Percentiles rank a stretch among this genome's conserved stretches.
Evolutionary conservation across 345 rosid genomes (phyloP).

Genomic region (Gossypium sturtianum): DNA sequence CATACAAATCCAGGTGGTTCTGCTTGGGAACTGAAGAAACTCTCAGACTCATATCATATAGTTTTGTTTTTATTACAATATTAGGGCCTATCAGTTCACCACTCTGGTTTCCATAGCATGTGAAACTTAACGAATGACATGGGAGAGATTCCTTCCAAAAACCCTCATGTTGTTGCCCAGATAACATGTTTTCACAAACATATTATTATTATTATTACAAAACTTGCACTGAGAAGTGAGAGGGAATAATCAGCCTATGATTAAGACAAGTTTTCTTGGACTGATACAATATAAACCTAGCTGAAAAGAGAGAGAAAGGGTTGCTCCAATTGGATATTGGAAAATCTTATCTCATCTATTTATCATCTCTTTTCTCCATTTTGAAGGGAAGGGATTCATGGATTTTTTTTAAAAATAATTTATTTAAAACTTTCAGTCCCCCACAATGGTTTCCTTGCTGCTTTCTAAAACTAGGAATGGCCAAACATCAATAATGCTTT

Average conservation of each 20-base stretch:
- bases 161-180: not conserved
- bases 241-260: not conserved
- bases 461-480: constrained; percentile 27
- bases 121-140: constrained; percentile 5
- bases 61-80: not conserved
- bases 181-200: not conserved
- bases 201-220: no score
- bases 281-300: not conserved
- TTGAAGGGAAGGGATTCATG: constrained; percentile 26
- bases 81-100: not conserved
- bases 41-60: not conserved
- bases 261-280: constrained; percentile 1
- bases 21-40: constrained; percentile 13
- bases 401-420: not conserved
- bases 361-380: constrained; percentile 12
- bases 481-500: constrained; percentile 39
- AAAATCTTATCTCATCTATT: constrained; percentile 29
- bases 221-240: not conserved
- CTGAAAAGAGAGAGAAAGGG: not conserved
- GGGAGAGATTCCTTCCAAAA: constrained; percentile 12
- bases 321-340: constrained; percentile 15
- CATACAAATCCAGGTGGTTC: constrained; percentile 9
- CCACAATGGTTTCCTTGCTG: not conserved
- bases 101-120: not conserved
- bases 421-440: not conserved